Evolutionary conservation across 805 yeast species (phyloP).

Genomic region (Saturnispora besseyi): DNA sequence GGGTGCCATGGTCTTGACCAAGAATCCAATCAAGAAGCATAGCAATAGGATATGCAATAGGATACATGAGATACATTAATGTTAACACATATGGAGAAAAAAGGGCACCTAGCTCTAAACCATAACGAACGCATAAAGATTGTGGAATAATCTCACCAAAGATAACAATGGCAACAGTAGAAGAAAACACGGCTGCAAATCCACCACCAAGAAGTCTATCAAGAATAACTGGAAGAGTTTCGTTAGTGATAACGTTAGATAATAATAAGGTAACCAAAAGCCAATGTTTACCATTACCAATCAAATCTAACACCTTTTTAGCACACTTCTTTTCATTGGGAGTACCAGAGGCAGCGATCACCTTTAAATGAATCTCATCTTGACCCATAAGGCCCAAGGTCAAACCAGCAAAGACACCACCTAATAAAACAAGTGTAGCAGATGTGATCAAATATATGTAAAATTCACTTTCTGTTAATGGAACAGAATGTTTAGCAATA

Average conservation of each 20-base stretch:
- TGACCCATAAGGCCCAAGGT: slow-evolving; percentile 98
- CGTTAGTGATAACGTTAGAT: slow-evolving; percentile 87
- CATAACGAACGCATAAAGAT: slow-evolving; percentile 85
- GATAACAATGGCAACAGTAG: slow-evolving; percentile 88
- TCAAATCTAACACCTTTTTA: slow-evolving; percentile 56
- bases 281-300: slow-evolving; percentile 91
- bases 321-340: slow-evolving; percentile 59
- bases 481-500: slow-evolving; percentile 11
- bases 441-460: slow-evolving; percentile 46
- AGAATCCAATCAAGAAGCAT: slow-evolving; percentile 66
- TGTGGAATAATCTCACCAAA: slow-evolving; percentile 98
- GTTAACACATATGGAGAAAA: slow-evolving; percentile 80
- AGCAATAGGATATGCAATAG: slow-evolving; percentile 88
- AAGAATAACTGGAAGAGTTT: slow-evolving; percentile 86
- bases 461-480: slow-evolving; percentile 29
- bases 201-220: slow-evolving; percentile 95
- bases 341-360: slow-evolving; percentile 82
- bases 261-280: slow-evolving; percentile 80
- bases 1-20: slow-evolving; percentile 95
- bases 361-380: slow-evolving; percentile 90
- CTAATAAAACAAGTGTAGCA: slow-evolving; percentile 54
- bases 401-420: slow-evolving; percentile 88
- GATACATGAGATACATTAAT: slow-evolving; percentile 85
- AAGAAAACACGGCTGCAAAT: slow-evolving; percentile 88
- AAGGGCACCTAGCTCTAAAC: slow-evolving; percentile 81